These are phyloP conservation scores for Podospora fimiseda DNA, from an alignment of 495 filamentous ascomycete genomes.

Conservation along the genomic window DNA sequence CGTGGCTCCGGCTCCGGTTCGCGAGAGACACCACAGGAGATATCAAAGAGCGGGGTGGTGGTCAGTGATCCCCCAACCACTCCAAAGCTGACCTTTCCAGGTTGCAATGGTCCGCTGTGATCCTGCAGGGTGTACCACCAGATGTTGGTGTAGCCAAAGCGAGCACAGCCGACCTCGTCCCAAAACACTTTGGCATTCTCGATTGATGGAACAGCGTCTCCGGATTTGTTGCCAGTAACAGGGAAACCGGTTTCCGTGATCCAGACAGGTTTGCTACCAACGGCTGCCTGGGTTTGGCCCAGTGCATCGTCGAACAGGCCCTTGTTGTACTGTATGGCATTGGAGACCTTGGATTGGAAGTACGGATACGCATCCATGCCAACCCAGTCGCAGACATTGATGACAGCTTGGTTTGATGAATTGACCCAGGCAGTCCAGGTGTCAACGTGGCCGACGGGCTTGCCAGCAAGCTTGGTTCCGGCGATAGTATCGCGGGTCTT, in stretches of 20 bases:
- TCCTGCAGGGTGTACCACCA: slow-evolving; percentile 78
- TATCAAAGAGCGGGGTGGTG: slow-evolving; percentile 56
- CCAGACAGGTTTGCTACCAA: slow-evolving; percentile 68
- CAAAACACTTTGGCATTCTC: slow-evolving; percentile 76
- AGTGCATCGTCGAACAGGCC: slow-evolving; percentile 58
- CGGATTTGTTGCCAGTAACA: slow-evolving; percentile 55
- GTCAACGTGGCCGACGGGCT: slow-evolving; percentile 77
- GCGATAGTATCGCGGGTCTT: slow-evolving; percentile 53
- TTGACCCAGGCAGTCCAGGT: slow-evolving; percentile 88
- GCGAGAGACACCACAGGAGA: slow-evolving; percentile 42
- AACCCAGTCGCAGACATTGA: slow-evolving; percentile 65
- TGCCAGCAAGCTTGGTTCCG: slow-evolving; percentile 49
- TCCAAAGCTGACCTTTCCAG: slow-evolving; percentile 55
- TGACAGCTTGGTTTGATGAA: slow-evolving; percentile 61
- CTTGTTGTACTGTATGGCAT: slow-evolving; percentile 56
- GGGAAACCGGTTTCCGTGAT: slow-evolving; percentile 91
- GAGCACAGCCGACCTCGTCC: slow-evolving; percentile 66
- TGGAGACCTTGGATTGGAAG: slow-evolving; percentile 61
- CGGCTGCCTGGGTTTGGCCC: slow-evolving; percentile 49
- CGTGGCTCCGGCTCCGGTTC: background rate
- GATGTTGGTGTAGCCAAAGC: slow-evolving; percentile 61
- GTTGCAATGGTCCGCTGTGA: slow-evolving; percentile 49
- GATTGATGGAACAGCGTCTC: slow-evolving; percentile 54
- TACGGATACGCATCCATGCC: slow-evolving; percentile 72
- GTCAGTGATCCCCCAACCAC: slow-evolving; percentile 36